phyloP scores from a whole-genome alignment of 805 yeast genomes.

The Pichia eremophila region DNA sequence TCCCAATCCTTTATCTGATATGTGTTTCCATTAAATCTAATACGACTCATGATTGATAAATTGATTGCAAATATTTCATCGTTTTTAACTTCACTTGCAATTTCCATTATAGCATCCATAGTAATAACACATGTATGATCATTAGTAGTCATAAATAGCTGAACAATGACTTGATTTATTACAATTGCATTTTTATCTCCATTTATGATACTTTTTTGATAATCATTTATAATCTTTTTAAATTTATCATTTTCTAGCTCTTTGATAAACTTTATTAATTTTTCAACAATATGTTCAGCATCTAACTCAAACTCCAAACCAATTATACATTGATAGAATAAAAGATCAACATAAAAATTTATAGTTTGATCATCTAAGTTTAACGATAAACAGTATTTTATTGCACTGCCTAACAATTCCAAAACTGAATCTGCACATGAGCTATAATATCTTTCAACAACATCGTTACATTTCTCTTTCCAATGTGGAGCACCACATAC shows the following conservation, averaged over 20 bases:
- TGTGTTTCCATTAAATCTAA: too few species aligned
- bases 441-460: conserved; percentile 32
- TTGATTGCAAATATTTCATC: too few species aligned
- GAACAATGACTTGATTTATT: too few species aligned
- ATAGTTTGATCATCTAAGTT: conserved; percentile 10
- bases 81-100: too few species aligned
- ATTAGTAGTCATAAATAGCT: too few species aligned
- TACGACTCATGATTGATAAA: too few species aligned
- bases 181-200: too few species aligned
- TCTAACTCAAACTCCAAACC: conserved; percentile 5
- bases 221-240: conserved; percentile 3
- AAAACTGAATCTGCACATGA: conserved; percentile 25
- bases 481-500: conserved; percentile 44
- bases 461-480: conserved; percentile 35
- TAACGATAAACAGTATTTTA: conserved; percentile 10
- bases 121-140: too few species aligned
- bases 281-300: conserved; percentile 2
- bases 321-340: conserved; percentile 12
- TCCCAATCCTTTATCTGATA: too few species aligned
- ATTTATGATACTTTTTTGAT: not conserved
- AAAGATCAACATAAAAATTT: conserved; percentile 11
- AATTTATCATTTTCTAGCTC: conserved; percentile 5
- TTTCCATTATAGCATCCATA: too few species aligned
- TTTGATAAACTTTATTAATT: conserved; percentile 4
- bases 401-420: conserved; percentile 15